Percentiles rank a stretch among this genome's conserved stretches.
Evolutionary conservation across 176 grass and related monocot species (phyloP).

Genomic region (Oryza rufipogon): DNA sequence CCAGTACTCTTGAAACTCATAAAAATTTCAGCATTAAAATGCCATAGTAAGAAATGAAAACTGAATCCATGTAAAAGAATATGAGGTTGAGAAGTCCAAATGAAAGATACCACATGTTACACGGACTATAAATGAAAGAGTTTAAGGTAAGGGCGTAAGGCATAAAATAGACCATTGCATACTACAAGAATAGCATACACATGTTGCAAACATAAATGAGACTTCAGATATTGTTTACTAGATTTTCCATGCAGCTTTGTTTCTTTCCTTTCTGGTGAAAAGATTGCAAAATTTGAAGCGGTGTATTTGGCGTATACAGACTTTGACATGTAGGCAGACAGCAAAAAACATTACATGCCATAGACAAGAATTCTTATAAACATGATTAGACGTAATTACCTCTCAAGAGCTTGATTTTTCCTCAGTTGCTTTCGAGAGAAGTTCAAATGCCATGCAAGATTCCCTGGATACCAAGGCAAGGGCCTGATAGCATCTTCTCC

Average conservation of each 20-base stretch:
- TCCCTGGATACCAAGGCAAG: constrained; percentile 87
- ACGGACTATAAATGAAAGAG: background rate
- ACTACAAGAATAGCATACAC: background rate
- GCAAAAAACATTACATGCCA: background rate
- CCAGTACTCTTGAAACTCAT: background rate
- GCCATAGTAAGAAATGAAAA: background rate
- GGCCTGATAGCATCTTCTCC: constrained; percentile 74
- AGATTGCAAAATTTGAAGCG: constrained; percentile 6
- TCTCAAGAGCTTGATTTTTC: constrained; percentile 83
- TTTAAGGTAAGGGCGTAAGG: constrained; percentile 11
- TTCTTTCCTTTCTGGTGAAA: background rate
- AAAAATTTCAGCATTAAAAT: constrained; percentile 20
- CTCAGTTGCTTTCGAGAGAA: constrained; percentile 90
- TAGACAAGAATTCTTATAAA: constrained; percentile 25
- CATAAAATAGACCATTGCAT: constrained; percentile 20
- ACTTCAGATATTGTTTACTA: constrained; percentile 5
- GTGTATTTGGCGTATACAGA: background rate
- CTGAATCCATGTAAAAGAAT: background rate
- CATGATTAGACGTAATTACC: constrained; percentile 52
- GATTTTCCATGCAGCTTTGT: background rate
- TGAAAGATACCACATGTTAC: constrained; percentile 1
- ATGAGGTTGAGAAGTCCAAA: constrained; percentile 2
- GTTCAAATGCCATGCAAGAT: constrained; percentile 97
- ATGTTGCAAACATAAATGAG: background rate
- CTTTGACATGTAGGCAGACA: constrained; percentile 12